Evolutionary conservation across 169 alveolate species (phyloP).

Genomic region (Eimeria praecox): DNA sequence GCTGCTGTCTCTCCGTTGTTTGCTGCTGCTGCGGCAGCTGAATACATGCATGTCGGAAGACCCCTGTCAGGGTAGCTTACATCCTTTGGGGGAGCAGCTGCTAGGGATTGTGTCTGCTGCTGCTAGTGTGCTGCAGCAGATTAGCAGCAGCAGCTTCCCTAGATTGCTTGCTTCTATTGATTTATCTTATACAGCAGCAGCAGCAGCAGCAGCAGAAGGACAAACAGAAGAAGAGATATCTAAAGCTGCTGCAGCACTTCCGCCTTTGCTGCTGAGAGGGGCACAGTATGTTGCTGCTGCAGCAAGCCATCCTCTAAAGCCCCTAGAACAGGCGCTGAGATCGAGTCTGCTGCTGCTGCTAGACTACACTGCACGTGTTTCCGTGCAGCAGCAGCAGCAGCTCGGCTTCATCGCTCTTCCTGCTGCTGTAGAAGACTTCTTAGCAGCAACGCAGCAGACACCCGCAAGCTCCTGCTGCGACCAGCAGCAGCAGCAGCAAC

Average conservation of each 20-base stretch:
- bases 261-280: slow-evolving; percentile 68
- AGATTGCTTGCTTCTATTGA: slow-evolving; percentile 2
- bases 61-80: slow-evolving; percentile 8
- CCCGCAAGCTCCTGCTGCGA: background rate
- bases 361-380: slow-evolving; percentile 33
- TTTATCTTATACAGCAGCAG: slow-evolving; percentile 10
- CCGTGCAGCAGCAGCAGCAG: background rate
- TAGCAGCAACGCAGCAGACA: slow-evolving; percentile 67
- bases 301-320: slow-evolving; percentile 22
- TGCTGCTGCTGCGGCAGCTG: slow-evolving; percentile 74
- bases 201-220: background rate
- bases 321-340: slow-evolving; percentile 68
- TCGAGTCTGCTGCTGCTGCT: slow-evolving; percentile 51
- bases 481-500: background rate
- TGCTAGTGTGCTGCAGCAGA: slow-evolving; percentile 1
- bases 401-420: slow-evolving; percentile 52
- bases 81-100: slow-evolving; percentile 46
- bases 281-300: slow-evolving; percentile 65
- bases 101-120: slow-evolving; percentile 18
- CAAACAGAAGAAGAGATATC: background rate
- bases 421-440: slow-evolving; percentile 59
- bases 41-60: slow-evolving; percentile 60
- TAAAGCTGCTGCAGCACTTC: slow-evolving; percentile 15
- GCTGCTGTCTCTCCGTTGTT: slow-evolving; percentile 61
- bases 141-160: slow-evolving; percentile 27